Base-by-base conservation (phyloP, 2,329 filamentous ascomycete genomes). In the Verticillium isaacii region DNA sequence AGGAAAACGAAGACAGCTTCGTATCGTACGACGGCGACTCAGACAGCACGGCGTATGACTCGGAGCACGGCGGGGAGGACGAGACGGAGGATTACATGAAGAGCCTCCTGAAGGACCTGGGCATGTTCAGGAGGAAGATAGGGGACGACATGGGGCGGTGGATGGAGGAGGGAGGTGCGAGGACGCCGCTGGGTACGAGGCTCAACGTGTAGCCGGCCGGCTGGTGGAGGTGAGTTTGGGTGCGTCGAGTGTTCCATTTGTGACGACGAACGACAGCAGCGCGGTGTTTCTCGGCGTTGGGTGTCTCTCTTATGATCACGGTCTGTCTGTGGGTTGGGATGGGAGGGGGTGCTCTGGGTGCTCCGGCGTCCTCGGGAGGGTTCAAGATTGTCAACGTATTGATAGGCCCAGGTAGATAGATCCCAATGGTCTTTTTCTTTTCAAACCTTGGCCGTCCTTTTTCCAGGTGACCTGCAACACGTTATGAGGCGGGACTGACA, bases 81-180 rank as follows among this genome's bases (percentile, higher is more conserved):
- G 84, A 93, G 65, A 85, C 93, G 78, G 91, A 97, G 71, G 87
- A 88, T n/a, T 87, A 92, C 70, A 94, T 96, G 82, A 87, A 93
- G 67, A 88, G 89, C 39, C 84, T 98, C 70, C 80, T 99, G 66
- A 87, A 88, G 68, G 93, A 98, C 68, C 72, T 96, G 60, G 85
- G 84, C 34, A 74, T 94, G 71, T 96, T 96, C 78, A 89, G 89
- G 74, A 87, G 87, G 69, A 98, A 97, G 78, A 87, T 98, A 65
- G 88, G 86, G 7, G 92, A 95, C 69, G 95, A 98, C 73, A 85
- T 90, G 74, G 79, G 79, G 61, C 80, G 91, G 45, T 95, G 90
- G 70, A 68, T 91, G 69, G 90, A 92, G 69, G 84, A 86, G 60
- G 82, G 85, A 61, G 79, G 83, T 23, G 85, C 87, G 63, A 76